A percentile compares a stretch with the other conserved stretches of the same genome.
phyloP scores from a whole-genome alignment of 176 grass and related monocot species.

The Oryza glumipatula region DNA sequence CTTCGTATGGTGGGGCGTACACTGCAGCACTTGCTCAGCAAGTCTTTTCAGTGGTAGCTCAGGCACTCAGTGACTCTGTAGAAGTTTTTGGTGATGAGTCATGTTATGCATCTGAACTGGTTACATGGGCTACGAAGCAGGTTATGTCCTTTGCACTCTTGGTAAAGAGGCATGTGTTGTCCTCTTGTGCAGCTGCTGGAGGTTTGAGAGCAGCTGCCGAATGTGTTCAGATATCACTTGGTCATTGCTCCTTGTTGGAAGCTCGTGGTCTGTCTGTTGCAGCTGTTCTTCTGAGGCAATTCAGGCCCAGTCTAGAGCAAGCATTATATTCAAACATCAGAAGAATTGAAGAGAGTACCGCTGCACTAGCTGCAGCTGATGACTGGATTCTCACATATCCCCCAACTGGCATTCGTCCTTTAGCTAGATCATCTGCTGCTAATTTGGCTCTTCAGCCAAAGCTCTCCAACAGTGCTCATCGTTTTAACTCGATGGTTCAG shows the following conservation, averaged over 20 bases:
- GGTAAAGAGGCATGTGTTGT: conserved; percentile 87
- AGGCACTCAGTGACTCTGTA: conserved; percentile 86
- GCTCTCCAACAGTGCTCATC: conserved; percentile 87
- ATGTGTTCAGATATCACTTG: conserved; percentile 93
- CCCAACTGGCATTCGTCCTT: conserved; percentile 52
- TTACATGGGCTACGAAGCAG: conserved; percentile 84
- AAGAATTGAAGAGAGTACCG: conserved; percentile 93
- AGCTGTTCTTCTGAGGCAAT: conserved; percentile 81
- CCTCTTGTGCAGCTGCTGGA: conserved; percentile 95
- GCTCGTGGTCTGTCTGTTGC: conserved; percentile 78
- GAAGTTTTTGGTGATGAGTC: conserved; percentile 95
- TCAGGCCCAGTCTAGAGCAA: conserved; percentile 89
- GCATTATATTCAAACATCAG: conserved; percentile 88
- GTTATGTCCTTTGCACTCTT: conserved; percentile 71
- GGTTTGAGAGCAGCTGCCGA: conserved; percentile 90
- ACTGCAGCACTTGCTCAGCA: conserved; percentile 91
- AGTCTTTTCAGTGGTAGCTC: conserved; percentile 90
- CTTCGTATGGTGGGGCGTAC: conserved; percentile 92
- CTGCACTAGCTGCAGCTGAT: conserved; percentile 86
- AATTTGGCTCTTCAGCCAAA: conserved; percentile 72
- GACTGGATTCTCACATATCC: conserved; percentile 85
- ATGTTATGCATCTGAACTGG: conserved; percentile 81
- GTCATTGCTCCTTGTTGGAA: conserved; percentile 92
- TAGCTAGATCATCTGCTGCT: conserved; percentile 57
- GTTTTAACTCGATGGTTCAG: conserved; percentile 94